phyloP scores from a whole-genome alignment of 768 basidiomycete species.

The Pulveroboletus frians region DNA sequence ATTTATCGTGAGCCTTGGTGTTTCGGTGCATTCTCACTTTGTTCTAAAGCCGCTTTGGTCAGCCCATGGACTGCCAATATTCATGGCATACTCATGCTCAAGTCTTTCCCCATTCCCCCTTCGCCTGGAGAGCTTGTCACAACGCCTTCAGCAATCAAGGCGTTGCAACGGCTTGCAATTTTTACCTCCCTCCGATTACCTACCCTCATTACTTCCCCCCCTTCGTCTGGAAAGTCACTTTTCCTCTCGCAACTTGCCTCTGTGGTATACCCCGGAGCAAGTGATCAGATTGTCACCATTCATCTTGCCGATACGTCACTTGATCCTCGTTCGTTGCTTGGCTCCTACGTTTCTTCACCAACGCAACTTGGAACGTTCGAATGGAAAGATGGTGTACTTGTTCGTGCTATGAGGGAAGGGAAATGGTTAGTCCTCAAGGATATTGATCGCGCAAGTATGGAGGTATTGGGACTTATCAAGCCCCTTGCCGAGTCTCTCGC shows the following conservation, averaged over 20 bases:
- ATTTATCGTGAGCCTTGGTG: slow-evolving; percentile 48
- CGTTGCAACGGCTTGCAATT: slow-evolving; percentile 59
- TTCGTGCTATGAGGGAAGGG: slow-evolving; percentile 84
- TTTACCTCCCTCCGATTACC: slow-evolving; percentile 68
- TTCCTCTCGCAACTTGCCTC: slow-evolving; percentile 73
- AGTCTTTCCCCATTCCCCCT: slow-evolving; percentile 32
- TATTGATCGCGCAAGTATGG: slow-evolving; percentile 83
- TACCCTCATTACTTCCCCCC: slow-evolving; percentile 75
- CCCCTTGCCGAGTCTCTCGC: slow-evolving; percentile 74
- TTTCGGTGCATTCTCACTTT: not conserved
- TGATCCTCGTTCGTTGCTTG: slow-evolving; percentile 88
- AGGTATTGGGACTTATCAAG: slow-evolving; percentile 83
- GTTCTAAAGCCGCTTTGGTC: slow-evolving; percentile 10
- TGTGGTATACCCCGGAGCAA: slow-evolving; percentile 51
- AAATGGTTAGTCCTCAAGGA: slow-evolving; percentile 92
- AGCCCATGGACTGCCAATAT: slow-evolving; percentile 59
- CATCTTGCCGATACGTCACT: slow-evolving; percentile 94
- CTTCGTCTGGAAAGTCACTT: slow-evolving; percentile 85
- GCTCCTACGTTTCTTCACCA: slow-evolving; percentile 87
- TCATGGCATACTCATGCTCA: slow-evolving; percentile 62
- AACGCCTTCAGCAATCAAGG: slow-evolving; percentile 54
- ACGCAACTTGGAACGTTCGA: slow-evolving; percentile 84
- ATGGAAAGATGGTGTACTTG: slow-evolving; percentile 92
- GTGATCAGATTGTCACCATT: slow-evolving; percentile 74
- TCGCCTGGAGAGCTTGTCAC: slow-evolving; percentile 45